Evolutionary conservation across 257 asterid species (phyloP).

Genomic region (Fraxinus quadrangulata): DNA sequence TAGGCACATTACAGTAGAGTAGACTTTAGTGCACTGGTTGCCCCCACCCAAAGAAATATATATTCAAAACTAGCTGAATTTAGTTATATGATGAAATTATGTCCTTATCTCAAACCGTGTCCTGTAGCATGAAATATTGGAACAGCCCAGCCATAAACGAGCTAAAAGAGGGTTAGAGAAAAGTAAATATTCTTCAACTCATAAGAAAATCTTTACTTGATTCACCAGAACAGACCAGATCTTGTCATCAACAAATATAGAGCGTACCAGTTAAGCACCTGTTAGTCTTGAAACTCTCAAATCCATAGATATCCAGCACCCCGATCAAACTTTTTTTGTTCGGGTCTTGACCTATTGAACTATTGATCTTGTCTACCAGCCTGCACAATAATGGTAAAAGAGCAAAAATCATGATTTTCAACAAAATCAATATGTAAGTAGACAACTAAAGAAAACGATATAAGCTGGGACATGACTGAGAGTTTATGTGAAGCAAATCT

Average conservation of each 20-base stretch:
- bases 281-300: slow-evolving; percentile 66
- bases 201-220: neutral
- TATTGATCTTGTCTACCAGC: slow-evolving; percentile 53
- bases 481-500: neutral
- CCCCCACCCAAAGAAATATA: neutral
- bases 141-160: neutral
- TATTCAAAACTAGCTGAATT: neutral
- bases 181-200: neutral
- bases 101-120: neutral
- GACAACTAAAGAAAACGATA: neutral
- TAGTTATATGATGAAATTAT: neutral
- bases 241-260: slow-evolving; percentile 27
- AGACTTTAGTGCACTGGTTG: neutral
- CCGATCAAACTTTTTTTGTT: slow-evolving; percentile 47
- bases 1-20: neutral
- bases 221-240: slow-evolving; percentile 22
- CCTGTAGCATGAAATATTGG: neutral
- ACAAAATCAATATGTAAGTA: neutral
- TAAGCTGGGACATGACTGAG: neutral
- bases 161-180: neutral
- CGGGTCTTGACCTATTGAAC: slow-evolving; percentile 56
- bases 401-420: neutral
- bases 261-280: slow-evolving; percentile 56
- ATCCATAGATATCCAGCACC: slow-evolving; percentile 59
- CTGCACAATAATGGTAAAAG: slow-evolving; percentile 31